Percentiles rank a stretch among this genome's conserved stretches.
These are phyloP conservation scores for Pichia deserticola DNA, from an alignment of 805 yeast species.

Conservation along the genomic window DNA sequence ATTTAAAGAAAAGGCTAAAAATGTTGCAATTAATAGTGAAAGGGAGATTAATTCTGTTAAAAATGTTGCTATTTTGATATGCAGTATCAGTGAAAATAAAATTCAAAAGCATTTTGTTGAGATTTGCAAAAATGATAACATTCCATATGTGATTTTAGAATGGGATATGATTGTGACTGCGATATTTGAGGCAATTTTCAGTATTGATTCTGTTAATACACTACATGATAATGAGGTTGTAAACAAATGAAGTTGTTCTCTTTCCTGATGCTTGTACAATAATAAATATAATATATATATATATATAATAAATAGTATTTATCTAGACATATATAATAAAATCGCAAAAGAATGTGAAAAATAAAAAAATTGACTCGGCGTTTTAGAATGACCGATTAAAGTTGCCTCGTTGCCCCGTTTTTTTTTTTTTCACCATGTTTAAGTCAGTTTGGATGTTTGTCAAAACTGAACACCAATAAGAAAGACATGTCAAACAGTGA, in stretches of 20 bases:
- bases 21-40: not conserved
- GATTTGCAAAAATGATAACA: conserved; percentile 12
- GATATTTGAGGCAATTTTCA: conserved; percentile 31
- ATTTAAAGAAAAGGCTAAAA: conserved; percentile 16
- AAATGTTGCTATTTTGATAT: conserved; percentile 7
- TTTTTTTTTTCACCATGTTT: no score
- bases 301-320: no score
- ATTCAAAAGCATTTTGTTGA: conserved; percentile 25
- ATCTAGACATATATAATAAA: no score
- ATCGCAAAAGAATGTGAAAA: no score
- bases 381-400: no score
- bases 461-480: no score
- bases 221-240: conserved; percentile 1
- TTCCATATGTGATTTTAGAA: conserved; percentile 36
- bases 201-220: not conserved
- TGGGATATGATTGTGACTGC: conserved; percentile 62
- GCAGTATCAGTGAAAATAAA: conserved; percentile 24
- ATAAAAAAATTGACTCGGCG: no score
- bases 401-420: no score
- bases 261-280: no score
- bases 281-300: no score
- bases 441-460: no score
- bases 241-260: no score
- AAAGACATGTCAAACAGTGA: not conserved
- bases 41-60: not conserved